phyloP scores from a whole-genome alignment of 805 yeast genomes.

The Saccharomycopsis olivae region DNA sequence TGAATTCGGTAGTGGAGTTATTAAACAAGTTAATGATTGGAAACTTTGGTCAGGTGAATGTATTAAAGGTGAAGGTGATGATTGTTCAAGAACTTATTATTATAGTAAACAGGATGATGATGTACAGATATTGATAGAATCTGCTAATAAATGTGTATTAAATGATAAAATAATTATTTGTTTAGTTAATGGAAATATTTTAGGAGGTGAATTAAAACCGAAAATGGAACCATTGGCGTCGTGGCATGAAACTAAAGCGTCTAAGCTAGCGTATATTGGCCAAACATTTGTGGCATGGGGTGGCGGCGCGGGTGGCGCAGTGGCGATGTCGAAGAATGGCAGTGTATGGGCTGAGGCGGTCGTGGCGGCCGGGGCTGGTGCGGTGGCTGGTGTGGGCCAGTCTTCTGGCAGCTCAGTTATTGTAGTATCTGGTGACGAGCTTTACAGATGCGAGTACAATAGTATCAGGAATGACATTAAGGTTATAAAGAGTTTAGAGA shows the following conservation, averaged over 20 bases:
- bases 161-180: background rate
- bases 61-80: background rate
- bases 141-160: slow-evolving; percentile 1
- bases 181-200: background rate
- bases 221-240: background rate
- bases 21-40: slow-evolving; percentile 1
- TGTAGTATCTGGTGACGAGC: no score
- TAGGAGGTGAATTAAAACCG: background rate
- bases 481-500: background rate
- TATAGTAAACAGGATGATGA: slow-evolving; percentile 1
- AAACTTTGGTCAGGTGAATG: no score
- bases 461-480: background rate
- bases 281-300: background rate
- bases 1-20: slow-evolving; percentile 4
- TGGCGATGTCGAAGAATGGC: no score
- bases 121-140: background rate
- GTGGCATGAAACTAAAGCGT: background rate
- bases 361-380: no score
- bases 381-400: no score
- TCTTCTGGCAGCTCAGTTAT: no score
- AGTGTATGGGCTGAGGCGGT: no score
- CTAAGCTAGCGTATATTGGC: background rate
- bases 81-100: background rate
- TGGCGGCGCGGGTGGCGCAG: background rate
- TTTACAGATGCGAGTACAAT: background rate